Percentiles rank a stretch among this genome's conserved stretches.
phyloP scores from a whole-genome alignment of 441 rosid species.

The Bocquillonia castaneifolia region DNA sequence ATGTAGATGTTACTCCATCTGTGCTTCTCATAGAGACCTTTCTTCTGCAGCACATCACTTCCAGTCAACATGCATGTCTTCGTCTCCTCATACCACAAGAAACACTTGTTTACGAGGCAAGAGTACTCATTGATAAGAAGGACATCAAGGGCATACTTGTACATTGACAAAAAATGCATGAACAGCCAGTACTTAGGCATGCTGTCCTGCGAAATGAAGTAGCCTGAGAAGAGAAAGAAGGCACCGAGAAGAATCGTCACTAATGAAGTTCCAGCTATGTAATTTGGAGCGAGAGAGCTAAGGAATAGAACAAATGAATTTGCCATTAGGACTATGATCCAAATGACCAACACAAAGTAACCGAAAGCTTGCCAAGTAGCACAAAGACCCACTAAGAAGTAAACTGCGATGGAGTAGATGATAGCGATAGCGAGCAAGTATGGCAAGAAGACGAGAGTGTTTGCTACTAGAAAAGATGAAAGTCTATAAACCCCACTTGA shows the following conservation, averaged over 20 bases:
- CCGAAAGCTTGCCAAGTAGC: slow-evolving; percentile 66
- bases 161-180: slow-evolving; percentile 89
- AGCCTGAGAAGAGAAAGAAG: slow-evolving; percentile 90
- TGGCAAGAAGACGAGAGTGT: slow-evolving; percentile 77
- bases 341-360: slow-evolving; percentile 67
- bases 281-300: slow-evolving; percentile 82
- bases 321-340: slow-evolving; percentile 72
- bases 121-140: slow-evolving; percentile 82
- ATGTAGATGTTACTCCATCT: slow-evolving; percentile 67
- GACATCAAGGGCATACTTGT: slow-evolving; percentile 78
- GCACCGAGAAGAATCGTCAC: slow-evolving; percentile 61
- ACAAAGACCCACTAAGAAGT: slow-evolving; percentile 81
- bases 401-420: slow-evolving; percentile 60
- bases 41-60: slow-evolving; percentile 53
- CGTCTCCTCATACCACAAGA: slow-evolving; percentile 61
- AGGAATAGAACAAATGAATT: slow-evolving; percentile 80
- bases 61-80: slow-evolving; percentile 63
- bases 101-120: slow-evolving; percentile 59
- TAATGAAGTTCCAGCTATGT: slow-evolving; percentile 74
- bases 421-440: slow-evolving; percentile 58
- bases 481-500: slow-evolving; percentile 77
- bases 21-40: slow-evolving; percentile 53
- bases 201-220: slow-evolving; percentile 70
- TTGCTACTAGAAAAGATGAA: slow-evolving; percentile 73
- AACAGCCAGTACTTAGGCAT: slow-evolving; percentile 84